phyloP scores from a whole-genome alignment of 495 filamentous ascomycete species.

The Cudoniella acicularis region DNA sequence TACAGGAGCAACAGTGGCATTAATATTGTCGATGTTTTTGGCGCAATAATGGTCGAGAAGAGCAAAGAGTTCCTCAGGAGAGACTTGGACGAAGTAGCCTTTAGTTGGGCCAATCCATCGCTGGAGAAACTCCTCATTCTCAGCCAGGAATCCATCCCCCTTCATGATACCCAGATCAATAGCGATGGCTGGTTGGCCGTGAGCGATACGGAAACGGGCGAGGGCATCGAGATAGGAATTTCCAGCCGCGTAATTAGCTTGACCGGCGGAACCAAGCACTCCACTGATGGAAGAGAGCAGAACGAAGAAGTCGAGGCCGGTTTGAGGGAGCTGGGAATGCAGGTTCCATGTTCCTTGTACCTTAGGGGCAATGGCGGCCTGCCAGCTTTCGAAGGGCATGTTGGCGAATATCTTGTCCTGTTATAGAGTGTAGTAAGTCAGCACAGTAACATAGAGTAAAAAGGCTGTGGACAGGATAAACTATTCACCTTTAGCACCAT shows the following conservation, averaged over 20 bases:
- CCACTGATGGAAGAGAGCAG: constrained; percentile 56
- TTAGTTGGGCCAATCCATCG: no score
- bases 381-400: constrained; percentile 32
- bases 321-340: constrained; percentile 14
- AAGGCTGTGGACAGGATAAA: no score
- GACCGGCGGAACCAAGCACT: constrained; percentile 53
- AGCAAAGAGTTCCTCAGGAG: no score
- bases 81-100: no score
- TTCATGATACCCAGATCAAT: constrained; percentile 45
- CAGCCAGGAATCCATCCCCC: no score
- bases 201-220: constrained; percentile 39
- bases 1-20: no score
- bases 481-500: constrained; percentile 14
- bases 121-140: no score
- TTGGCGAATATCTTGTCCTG: not conserved
- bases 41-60: no score
- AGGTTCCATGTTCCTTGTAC: constrained; percentile 37
- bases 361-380: constrained; percentile 32
- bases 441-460: no score
- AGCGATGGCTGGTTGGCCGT: constrained; percentile 42
- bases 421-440: no score
- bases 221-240: constrained; percentile 58
- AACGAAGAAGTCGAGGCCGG: constrained; percentile 36
- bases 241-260: constrained; percentile 60
- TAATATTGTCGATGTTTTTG: no score